Base-by-base conservation (phyloP, 768 basidiomycete genomes). In the Strobilomyces confusus region DNA sequence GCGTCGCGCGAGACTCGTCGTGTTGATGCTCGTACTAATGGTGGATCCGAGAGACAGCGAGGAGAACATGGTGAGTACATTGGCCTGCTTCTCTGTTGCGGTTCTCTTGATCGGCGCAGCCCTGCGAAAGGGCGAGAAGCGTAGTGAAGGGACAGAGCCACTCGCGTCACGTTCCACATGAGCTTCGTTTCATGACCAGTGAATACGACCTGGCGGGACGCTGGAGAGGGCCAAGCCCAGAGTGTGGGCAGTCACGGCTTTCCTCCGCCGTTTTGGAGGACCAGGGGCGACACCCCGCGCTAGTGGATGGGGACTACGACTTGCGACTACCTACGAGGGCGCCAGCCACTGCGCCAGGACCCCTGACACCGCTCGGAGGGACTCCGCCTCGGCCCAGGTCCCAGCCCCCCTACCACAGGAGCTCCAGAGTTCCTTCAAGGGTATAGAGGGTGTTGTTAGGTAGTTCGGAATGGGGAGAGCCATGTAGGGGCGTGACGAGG, bases 141-240 rank as follows among this genome's bases (percentile, higher is more conserved):
- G 20, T 7, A 4, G 5, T 3, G 30, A 17, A 14, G 23, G 4
- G 15, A 17, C n/a, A 37, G 0, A 30, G 49, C 23, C 1, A 76
- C 92, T 74, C 64, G 94, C 93, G 95, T 98, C 40, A 95, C 95
- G 63, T 98, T 98, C 54, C 92, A 82, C 93, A 98, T 95, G 34
- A 99, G 72, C 70, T 99, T 99, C 19, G 97, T 98, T 75, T 99
- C 95, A 64, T 98, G 97, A 0, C 97, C 97, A 0, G 94, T 95
- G 62, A 93, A 98, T 38, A 98, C 89, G 32, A 86, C 87, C n/a
- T n/a, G n/a, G n/a, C n/a, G n/a, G n/a, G n/a, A n/a, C n/a, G n/a
- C n/a, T n/a, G n/a, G n/a, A n/a, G n/a, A n/a, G n/a, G n/a, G n/a
- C n/a, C n/a, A n/a, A n/a, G n/a, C n/a, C n/a, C n/a, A n/a, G n/a